Evolutionary conservation across 768 basidiomycete genomes (phyloP).

Genomic region (Amanita rimosa): DNA sequence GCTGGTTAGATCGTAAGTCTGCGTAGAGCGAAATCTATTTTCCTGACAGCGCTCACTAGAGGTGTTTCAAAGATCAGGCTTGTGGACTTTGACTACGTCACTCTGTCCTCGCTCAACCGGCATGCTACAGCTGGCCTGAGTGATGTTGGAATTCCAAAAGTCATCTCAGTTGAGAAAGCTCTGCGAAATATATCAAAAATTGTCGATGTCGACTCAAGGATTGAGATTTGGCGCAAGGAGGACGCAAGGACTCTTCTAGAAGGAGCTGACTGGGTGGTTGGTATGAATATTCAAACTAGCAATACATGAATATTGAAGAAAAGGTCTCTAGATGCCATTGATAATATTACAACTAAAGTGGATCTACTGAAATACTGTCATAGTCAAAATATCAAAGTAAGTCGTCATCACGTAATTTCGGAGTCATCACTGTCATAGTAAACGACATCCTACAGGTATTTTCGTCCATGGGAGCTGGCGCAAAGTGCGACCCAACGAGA

Average conservation of each 20-base stretch:
- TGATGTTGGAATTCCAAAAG: constrained; percentile 93
- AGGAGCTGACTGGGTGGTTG: constrained; percentile 91
- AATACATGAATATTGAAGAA: not conserved
- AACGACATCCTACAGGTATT: constrained; percentile 57
- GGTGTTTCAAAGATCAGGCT: constrained; percentile 69
- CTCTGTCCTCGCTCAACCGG: constrained; percentile 87
- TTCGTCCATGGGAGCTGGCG: constrained; percentile 94
- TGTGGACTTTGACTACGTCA: constrained; percentile 95
- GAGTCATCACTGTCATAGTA: not conserved
- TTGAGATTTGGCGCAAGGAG: constrained; percentile 83
- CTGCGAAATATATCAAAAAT: constrained; percentile 71
- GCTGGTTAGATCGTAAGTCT: constrained; percentile 78
- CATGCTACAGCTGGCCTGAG: constrained; percentile 84
- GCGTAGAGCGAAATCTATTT: not conserved
- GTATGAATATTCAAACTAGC: constrained; percentile 26
- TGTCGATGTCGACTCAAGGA: constrained; percentile 73
- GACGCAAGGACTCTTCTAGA: constrained; percentile 63
- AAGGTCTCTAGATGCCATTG: constrained; percentile 67
- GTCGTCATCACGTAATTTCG: constrained; percentile 6
- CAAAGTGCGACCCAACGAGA: constrained; percentile 90
- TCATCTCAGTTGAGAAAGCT: constrained; percentile 58
- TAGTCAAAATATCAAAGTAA: constrained; percentile 65
- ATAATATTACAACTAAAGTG: constrained; percentile 95
- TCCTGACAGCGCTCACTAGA: constrained; percentile 21
- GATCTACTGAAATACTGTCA: constrained; percentile 88